These are phyloP conservation scores for Mortierella hygrophila DNA, from an alignment of 192 early-diverging fungal genomes.

Conservation along the genomic window DNA sequence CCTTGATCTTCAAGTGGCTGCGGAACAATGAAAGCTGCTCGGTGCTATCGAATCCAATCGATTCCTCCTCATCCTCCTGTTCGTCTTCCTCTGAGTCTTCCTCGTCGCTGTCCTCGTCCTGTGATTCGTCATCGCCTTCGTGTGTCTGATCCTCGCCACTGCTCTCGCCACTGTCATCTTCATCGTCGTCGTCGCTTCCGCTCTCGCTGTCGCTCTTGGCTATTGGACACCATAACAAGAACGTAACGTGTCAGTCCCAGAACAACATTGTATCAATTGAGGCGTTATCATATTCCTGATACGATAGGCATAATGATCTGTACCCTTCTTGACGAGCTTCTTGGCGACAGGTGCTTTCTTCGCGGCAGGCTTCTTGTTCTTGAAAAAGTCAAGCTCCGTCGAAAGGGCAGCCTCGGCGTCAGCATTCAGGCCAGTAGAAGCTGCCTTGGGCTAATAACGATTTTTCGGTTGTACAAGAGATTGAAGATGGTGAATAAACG, in stretches of 20 bases:
- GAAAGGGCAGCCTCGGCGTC: slow-evolving; percentile 38
- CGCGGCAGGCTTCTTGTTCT: slow-evolving; percentile 33
- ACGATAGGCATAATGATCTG: neutral
- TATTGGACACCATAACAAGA: neutral
- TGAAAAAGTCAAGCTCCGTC: slow-evolving; percentile 51
- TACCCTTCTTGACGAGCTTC: slow-evolving; percentile 33
- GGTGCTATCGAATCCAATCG: slow-evolving; percentile 28
- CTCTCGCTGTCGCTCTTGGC: slow-evolving; percentile 34
- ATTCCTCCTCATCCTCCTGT: slow-evolving; percentile 35
- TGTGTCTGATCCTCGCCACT: slow-evolving; percentile 42
- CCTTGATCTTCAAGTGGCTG: slow-evolving; percentile 81
- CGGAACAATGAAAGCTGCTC: slow-evolving; percentile 74
- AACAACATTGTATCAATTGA: neutral
- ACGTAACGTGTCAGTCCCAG: neutral
- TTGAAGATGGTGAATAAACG: neutral
- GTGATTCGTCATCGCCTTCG: slow-evolving; percentile 39
- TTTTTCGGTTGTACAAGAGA: neutral
- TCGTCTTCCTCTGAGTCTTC: slow-evolving; percentile 26
- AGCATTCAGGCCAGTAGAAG: slow-evolving; percentile 34
- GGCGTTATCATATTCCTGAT: no score
- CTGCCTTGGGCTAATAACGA: slow-evolving; percentile 31
- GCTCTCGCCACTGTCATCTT: slow-evolving; percentile 43
- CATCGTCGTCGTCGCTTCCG: slow-evolving; percentile 9
- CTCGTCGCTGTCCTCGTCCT: slow-evolving; percentile 17
- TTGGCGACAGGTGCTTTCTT: slow-evolving; percentile 31